Percentiles rank a stretch among this genome's conserved stretches.
These are phyloP conservation scores for Calocybe gambosa DNA, from an alignment of 1,284 basidiomycete genomes.

Conservation along the genomic window DNA sequence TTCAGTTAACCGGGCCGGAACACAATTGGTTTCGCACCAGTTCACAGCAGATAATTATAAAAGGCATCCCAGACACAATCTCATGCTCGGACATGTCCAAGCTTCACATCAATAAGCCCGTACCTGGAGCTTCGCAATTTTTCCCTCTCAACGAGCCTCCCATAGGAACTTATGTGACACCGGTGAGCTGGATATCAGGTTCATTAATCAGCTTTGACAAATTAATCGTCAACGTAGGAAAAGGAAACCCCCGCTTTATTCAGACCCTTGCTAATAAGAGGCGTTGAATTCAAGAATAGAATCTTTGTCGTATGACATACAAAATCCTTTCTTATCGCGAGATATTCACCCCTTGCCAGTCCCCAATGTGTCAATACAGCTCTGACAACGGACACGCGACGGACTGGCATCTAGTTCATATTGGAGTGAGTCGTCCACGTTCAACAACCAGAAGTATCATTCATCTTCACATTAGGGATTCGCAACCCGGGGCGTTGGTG, in stretches of 20 bases:
- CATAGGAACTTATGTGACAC: slow-evolving; percentile 45
- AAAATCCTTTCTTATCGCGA: not conserved
- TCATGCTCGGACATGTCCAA: not conserved
- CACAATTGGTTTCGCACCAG: not conserved
- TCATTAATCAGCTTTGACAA: not conserved
- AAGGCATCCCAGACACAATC: not conserved
- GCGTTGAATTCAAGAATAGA: slow-evolving; percentile 66
- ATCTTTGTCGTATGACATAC: slow-evolving; percentile 45
- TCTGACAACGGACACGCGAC: slow-evolving; percentile 66
- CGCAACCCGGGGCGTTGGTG: slow-evolving; percentile 55
- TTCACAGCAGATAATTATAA: not conserved
- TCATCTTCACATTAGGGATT: slow-evolving; percentile 34
- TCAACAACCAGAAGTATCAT: not conserved
- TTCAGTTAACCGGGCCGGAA: slow-evolving; percentile 1
- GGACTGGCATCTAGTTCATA: slow-evolving; percentile 77
- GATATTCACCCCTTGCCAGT: slow-evolving; percentile 27
- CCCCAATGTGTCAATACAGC: slow-evolving; percentile 81
- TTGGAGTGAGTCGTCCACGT: slow-evolving; percentile 39
- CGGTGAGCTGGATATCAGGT: slow-evolving; percentile 22
- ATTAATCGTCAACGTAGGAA: slow-evolving; percentile 24
- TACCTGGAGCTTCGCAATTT: slow-evolving; percentile 44
- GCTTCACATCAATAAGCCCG: slow-evolving; percentile 37
- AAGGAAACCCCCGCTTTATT: slow-evolving; percentile 57
- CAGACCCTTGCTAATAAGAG: slow-evolving; percentile 58
- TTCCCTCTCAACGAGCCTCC: slow-evolving; percentile 58